These are phyloP conservation scores for Fragaria ananassa DNA, from an alignment of 306 rosid genomes.

Conservation along the genomic window DNA sequence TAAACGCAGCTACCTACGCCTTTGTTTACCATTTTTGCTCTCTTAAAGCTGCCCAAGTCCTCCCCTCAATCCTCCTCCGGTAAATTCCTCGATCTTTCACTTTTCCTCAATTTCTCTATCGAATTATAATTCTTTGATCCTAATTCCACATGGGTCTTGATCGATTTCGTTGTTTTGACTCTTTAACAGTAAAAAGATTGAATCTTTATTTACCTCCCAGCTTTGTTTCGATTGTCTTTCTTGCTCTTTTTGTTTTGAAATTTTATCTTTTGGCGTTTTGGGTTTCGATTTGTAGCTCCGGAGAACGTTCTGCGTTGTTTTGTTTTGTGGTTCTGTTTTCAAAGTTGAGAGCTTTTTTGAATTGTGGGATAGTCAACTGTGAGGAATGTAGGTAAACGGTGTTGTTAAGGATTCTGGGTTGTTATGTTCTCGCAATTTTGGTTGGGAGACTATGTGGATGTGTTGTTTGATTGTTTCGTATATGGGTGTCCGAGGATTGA, in stretches of 20 bases:
- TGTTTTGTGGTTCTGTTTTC: background rate
- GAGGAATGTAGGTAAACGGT: background rate
- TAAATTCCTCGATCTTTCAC: background rate
- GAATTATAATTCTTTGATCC: background rate
- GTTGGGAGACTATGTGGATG: background rate
- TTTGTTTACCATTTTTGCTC: background rate
- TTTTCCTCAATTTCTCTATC: background rate
- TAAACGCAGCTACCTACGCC: conserved; percentile 4
- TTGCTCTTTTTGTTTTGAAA: background rate
- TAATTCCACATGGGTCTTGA: background rate
- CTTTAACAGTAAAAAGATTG: background rate
- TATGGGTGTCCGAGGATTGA: background rate
- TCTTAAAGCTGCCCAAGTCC: background rate
- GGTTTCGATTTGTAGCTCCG: background rate
- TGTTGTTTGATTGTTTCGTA: background rate
- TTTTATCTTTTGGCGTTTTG: background rate
- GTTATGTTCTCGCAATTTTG: background rate
- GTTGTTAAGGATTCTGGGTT: background rate
- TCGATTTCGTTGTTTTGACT: conserved; percentile 4
- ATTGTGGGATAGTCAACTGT: conserved; percentile 3
- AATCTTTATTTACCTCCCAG: conserved; percentile 4
- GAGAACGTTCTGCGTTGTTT: background rate
- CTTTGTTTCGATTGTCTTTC: background rate
- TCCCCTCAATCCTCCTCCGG: conserved; percentile 4
- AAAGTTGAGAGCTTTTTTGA: background rate